phyloP scores from a whole-genome alignment of 495 filamentous ascomycete species.

The Talaromyces trachyspermus region DNA sequence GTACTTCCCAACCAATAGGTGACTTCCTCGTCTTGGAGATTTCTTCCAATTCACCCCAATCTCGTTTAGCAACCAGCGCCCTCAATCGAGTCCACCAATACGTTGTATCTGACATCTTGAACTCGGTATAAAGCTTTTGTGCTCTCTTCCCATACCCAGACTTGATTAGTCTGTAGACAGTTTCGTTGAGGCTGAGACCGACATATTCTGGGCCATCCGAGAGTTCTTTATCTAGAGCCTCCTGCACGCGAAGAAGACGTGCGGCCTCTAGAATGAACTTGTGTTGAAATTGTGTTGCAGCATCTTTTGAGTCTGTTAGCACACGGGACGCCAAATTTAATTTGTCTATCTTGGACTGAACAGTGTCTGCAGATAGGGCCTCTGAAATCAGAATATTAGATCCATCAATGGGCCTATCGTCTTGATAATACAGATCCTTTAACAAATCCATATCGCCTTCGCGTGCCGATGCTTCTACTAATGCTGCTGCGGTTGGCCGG shows the following conservation, averaged over 20 bases:
- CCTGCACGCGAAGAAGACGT: slow-evolving; percentile 74
- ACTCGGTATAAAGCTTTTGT: slow-evolving; percentile 80
- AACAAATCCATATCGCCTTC: slow-evolving; percentile 73
- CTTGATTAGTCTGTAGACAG: slow-evolving; percentile 72
- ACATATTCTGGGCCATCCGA: slow-evolving; percentile 56
- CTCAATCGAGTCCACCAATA: slow-evolving; percentile 87
- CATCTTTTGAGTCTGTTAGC: slow-evolving; percentile 75
- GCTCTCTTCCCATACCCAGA: slow-evolving; percentile 71
- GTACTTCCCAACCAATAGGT: slow-evolving; percentile 95
- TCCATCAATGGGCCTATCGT: slow-evolving; percentile 85
- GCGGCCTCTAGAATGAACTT: slow-evolving; percentile 69
- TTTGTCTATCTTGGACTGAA: slow-evolving; percentile 65
- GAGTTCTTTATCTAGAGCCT: slow-evolving; percentile 75
- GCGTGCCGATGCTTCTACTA: slow-evolving; percentile 77
- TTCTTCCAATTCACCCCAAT: slow-evolving; percentile 91
- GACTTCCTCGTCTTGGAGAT: slow-evolving; percentile 60
- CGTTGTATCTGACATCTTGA: slow-evolving; percentile 84
- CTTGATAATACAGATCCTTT: slow-evolving; percentile 96
- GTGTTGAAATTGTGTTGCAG: slow-evolving; percentile 57
- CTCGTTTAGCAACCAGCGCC: slow-evolving; percentile 77
- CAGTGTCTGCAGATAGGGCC: slow-evolving; percentile 59
- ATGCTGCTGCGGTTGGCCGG: slow-evolving; percentile 77
- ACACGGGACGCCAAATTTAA: slow-evolving; percentile 76
- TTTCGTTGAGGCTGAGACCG: slow-evolving; percentile 83
- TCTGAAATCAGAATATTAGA: slow-evolving; percentile 80